phyloP scores from a whole-genome alignment of 306 rosid species.

The Trifolium subterraneum region DNA sequence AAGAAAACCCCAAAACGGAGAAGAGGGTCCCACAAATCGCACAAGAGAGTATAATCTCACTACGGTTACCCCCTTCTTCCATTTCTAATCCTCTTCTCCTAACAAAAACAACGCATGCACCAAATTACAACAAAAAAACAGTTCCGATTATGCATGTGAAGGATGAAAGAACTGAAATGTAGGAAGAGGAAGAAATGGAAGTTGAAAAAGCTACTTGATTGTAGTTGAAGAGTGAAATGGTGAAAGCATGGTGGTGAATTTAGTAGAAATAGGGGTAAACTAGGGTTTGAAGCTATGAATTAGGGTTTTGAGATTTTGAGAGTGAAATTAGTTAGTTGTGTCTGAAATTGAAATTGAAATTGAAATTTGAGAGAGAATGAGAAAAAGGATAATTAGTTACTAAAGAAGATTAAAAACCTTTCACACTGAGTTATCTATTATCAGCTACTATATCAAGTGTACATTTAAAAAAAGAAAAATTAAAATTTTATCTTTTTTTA shows the following conservation, averaged over 20 bases:
- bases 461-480: too few relatives aligned
- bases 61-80: conserved; percentile 74
- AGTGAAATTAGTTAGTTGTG: background rate
- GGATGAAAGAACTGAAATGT: conserved; percentile 44
- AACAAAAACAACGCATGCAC: conserved; percentile 67
- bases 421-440: background rate
- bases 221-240: background rate
- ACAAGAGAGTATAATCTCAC: conserved; percentile 72
- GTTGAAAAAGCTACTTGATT: background rate
- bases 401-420: background rate
- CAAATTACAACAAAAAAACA: conserved; percentile 36
- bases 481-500: too few relatives aligned
- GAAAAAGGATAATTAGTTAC: background rate
- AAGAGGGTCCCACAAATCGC: conserved; percentile 87
- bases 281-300: background rate
- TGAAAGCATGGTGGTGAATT: background rate
- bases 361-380: background rate
- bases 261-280: too few relatives aligned
- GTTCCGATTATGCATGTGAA: conserved; percentile 17
- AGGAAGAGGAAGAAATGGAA: conserved; percentile 6
- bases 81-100: conserved; percentile 36
- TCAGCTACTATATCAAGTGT: too few relatives aligned
- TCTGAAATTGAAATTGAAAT: background rate
- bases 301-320: background rate
- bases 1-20: conserved; percentile 77